phyloP scores from a whole-genome alignment of 2,329 filamentous ascomycete genomes.

The Paraphoma chrysanthemicola region DNA sequence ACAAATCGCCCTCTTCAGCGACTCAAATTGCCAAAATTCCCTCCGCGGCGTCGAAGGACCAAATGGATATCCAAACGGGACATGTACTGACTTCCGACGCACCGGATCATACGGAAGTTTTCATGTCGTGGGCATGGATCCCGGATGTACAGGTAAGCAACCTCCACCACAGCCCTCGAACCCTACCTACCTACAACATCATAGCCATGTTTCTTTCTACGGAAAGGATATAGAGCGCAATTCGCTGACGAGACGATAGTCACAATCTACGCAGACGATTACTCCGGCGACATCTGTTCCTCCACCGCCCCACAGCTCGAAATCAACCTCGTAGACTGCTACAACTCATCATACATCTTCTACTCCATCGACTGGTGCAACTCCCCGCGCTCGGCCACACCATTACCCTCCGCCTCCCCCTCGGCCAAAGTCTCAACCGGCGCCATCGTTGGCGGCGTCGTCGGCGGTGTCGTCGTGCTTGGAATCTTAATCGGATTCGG shows the following conservation, averaged over 20 bases:
- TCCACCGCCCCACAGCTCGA: conserved; percentile 5
- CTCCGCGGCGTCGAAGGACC: conserved; percentile 14
- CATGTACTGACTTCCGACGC: conserved; percentile 19
- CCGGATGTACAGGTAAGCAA: conserved; percentile 30
- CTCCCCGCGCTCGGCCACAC: background rate
- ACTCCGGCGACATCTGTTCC: conserved; percentile 1
- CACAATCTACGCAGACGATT: conserved; percentile 12
- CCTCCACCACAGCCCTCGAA: background rate
- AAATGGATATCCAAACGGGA: conserved; percentile 24
- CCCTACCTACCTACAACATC: background rate
- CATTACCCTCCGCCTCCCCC: background rate
- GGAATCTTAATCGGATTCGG: background rate
- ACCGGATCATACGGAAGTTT: conserved; percentile 25
- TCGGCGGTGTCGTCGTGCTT: background rate
- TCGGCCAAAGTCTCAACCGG: background rate
- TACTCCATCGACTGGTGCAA: conserved; percentile 17
- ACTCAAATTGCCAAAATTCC: conserved; percentile 15
- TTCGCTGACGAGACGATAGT: background rate
- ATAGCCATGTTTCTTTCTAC: background rate
- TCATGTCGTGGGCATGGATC: conserved; percentile 30
- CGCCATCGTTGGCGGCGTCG: background rate
- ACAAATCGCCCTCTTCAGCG: conserved; percentile 12
- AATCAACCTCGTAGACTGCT: conserved; percentile 7
- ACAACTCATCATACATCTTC: conserved; percentile 13
- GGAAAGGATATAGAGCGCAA: background rate